phyloP scores from a whole-genome alignment of 257 asterid genomes.

The Solanum ossicruentum region DNA sequence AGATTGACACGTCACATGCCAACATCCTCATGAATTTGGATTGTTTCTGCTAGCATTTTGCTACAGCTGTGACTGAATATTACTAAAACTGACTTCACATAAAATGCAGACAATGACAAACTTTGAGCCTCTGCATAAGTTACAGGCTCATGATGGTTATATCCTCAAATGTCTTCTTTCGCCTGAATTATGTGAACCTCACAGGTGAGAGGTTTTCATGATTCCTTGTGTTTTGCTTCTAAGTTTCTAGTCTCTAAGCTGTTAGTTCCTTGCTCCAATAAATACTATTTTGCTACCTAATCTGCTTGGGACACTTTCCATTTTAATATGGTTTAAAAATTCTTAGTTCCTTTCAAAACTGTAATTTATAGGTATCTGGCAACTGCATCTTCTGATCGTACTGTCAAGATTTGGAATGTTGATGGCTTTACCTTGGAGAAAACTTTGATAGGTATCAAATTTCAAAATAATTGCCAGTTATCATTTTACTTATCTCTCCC shows the following conservation, averaged over 20 bases:
- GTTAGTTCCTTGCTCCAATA: neutral
- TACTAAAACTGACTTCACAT: neutral
- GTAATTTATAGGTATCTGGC: slow-evolving; percentile 57
- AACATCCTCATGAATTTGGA: neutral
- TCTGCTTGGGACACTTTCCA: neutral
- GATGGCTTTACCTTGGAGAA: slow-evolving; percentile 89
- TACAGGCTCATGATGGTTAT: slow-evolving; percentile 87
- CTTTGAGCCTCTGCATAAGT: slow-evolving; percentile 95
- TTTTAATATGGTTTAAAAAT: neutral
- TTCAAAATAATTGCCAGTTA: neutral
- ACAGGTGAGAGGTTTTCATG: slow-evolving; percentile 32
- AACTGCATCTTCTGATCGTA: slow-evolving; percentile 85
- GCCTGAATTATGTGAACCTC: slow-evolving; percentile 87
- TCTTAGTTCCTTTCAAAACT: neutral
- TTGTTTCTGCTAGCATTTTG: neutral
- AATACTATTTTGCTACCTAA: neutral
- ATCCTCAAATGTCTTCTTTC: slow-evolving; percentile 94
- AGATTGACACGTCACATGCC: neutral
- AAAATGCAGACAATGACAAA: slow-evolving; percentile 83
- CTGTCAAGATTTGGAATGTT: slow-evolving; percentile 93
- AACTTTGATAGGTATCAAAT: slow-evolving; percentile 51
- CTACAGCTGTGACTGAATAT: neutral
- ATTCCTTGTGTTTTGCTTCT: neutral
- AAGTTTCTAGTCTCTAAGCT: neutral
- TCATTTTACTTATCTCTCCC: neutral